A percentile compares a stretch with the other conserved stretches of the same genome.
Evolutionary conservation across 2,329 filamentous ascomycete species (phyloP).

Genomic region (Nemania bipapillata): DNA sequence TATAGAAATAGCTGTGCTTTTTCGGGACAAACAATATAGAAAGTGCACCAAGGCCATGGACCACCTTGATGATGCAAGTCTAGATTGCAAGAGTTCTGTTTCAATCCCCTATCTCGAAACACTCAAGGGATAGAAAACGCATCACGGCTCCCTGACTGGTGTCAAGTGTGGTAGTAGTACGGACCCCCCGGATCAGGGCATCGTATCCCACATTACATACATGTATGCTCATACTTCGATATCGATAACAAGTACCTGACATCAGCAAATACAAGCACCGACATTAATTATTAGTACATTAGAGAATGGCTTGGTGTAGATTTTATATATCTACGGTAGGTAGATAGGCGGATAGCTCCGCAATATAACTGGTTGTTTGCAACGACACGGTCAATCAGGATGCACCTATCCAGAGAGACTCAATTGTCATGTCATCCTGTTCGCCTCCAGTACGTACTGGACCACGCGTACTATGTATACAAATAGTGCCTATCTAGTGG

Average conservation of each 20-base stretch:
- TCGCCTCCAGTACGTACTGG: neutral
- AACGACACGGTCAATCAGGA: neutral
- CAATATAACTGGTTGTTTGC: conserved; percentile 4
- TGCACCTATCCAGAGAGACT: conserved; percentile 17
- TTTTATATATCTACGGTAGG: neutral
- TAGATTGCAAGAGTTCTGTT: conserved; percentile 18
- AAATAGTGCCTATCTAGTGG: too few relatives aligned
- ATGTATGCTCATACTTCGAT: neutral
- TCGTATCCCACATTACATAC: neutral
- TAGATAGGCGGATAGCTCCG: neutral
- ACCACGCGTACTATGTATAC: too few relatives aligned
- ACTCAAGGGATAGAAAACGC: conserved; percentile 21
- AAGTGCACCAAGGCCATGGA: conserved; percentile 22
- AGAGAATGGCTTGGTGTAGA: neutral
- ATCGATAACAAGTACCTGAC: neutral
- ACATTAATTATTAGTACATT: too few relatives aligned
- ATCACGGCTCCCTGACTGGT: conserved; percentile 30
- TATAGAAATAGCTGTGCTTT: conserved; percentile 31
- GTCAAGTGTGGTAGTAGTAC: conserved; percentile 27
- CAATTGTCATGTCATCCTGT: neutral
- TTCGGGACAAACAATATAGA: neutral
- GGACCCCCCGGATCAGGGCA: conserved; percentile 15
- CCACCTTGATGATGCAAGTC: conserved; percentile 15
- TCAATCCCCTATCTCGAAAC: conserved; percentile 34
- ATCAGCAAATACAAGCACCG: neutral